A percentile compares a stretch with the other conserved stretches of the same genome.
Conservation (phyloP, 805 yeast genomes). For the Candida manassasensis region DNA sequence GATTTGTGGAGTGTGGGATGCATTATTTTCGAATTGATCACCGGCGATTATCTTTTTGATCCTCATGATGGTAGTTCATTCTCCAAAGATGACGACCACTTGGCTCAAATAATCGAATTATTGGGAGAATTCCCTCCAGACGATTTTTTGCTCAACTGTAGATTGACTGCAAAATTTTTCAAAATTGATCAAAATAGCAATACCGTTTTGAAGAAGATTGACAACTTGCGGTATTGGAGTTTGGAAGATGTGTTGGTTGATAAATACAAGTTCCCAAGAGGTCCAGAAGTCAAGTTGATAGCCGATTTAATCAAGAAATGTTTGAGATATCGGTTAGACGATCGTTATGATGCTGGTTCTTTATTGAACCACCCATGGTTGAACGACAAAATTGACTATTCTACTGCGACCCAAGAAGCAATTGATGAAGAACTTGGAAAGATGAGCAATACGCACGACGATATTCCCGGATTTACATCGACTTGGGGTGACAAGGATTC, state of each 20-base stretch:
- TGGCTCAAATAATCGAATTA: constrained; percentile 58
- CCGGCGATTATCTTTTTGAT: constrained; percentile 60
- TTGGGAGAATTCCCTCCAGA: constrained; percentile 38
- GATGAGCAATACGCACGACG: constrained; percentile 21
- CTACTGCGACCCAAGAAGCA: constrained; percentile 7
- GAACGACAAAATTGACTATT: constrained; percentile 9
- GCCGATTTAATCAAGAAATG: constrained; percentile 47
- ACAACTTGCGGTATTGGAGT: constrained; percentile 48
- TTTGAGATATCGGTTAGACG: constrained; percentile 44
- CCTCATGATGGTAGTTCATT: constrained; percentile 48
- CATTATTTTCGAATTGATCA: constrained; percentile 52
- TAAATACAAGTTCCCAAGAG: constrained; percentile 41
- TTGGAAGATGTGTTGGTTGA: constrained; percentile 45
- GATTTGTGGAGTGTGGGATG: constrained; percentile 62
- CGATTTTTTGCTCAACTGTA: constrained; percentile 38
- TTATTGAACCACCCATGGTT: constrained; percentile 54
- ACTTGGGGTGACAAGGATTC: constrained; percentile 14
- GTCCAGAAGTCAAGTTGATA: constrained; percentile 32
- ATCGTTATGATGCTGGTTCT: constrained; percentile 52
- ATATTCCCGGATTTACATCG: constrained; percentile 29
- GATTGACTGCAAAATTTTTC: constrained; percentile 37
- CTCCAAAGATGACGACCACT: constrained; percentile 56
- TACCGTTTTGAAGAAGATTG: constrained; percentile 40
- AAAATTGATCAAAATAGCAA: constrained; percentile 22
- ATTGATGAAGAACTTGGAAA: constrained; percentile 12